Base-by-base conservation (phyloP, 2,329 filamentous ascomycete species). In the Septoria petroselini region DNA sequence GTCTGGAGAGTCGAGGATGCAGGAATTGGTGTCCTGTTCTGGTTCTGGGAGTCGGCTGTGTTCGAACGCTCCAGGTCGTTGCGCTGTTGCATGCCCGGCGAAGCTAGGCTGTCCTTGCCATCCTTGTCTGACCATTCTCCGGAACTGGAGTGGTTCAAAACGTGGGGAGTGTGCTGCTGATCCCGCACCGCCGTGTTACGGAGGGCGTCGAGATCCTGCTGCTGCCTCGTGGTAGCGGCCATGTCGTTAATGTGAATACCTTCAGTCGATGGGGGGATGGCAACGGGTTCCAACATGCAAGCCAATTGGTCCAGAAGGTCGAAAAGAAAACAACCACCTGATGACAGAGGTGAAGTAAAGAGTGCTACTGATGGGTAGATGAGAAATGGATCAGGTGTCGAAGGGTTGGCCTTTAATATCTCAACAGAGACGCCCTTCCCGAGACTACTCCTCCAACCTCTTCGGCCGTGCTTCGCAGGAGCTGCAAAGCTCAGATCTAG, bases 41-140 rank as follows among this genome's bases (percentile, higher is more conserved):
- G n/a, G n/a, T n/a, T n/a, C 17, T 12, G 4, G 3, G 41, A 44
- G 9, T 21, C 21, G 15, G 12, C 30, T 31, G 43, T 38, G 3
- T 19, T 23, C 8, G 31, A 4, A n/a, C 33, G 33, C 8, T 38
- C 19, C 23, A 46, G 9, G 15, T 46, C 43, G 12, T 46, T 19
- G 14, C 15, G 31, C 8, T 41, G 39, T 27, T 41, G 52, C 21
- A 27, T 34, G 34, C 35, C 41, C 18, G 52, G 52, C 9, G 52
- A 47, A 35, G 41, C 31, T 15, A 52, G 17, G 39, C 49, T 43
- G 7, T 52, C 49, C 49, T 52, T 52, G 43, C 40, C 43, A 3
- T 52, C 48, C 23, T 51, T 52, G 31, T 52, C 49, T 9, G 49
- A 52, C 49, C 49, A 52, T 15, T 52, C 49, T 30, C 35, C 49